Evolutionary conservation across 2,329 filamentous ascomycete species (phyloP), one percentile per base, ranked within the genome.

Genomic region (Dothistroma pini): DNA sequence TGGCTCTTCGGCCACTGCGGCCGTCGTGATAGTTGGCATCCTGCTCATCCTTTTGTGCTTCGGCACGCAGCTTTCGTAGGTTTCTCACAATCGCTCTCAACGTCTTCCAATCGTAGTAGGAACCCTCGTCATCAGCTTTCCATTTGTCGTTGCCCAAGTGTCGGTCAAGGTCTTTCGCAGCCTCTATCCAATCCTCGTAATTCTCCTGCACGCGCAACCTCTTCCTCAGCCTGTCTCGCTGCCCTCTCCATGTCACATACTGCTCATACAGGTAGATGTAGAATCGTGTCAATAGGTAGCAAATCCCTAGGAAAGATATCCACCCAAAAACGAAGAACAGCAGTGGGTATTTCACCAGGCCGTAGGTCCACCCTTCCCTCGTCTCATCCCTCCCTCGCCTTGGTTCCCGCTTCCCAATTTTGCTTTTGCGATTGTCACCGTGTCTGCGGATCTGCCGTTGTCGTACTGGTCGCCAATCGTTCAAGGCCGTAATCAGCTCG

Each of bases 211-310:
- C 80, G 58, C 89, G 87, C 75, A 99, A 81, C 54, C 85, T 86
- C 58, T 84, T 81, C 41, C 93, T 82, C 47, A 97, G 78, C 48
- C 76, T 80, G 74, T 96, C 85, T 55, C 93, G 83, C 69, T 83
- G 84, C 5, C 95, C 95, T 47, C 91, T 84, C 93, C 95, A 97
- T 25, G 92, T 89, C 59, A 97, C 82, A 72, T 89, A 90, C 70
- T 96, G 90, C 75, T 99, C 95, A 78, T 97, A 99, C 1, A 90
- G 77, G 77, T 88, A 92, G 67, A 99, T 95, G 78, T 99, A 99
- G 63, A 93, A 77, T 47, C 95, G 83, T 9, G 92, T 97, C 56
- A 89, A 79, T 32, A 95, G 78, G 75, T 99, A 99, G 16, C 86
- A 83, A 12, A 87, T 73, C 57, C 86, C 85, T 22, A 97, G 81